Conservation (phyloP, 805 yeast species). For the Crinitomyces ghanaensis region DNA sequence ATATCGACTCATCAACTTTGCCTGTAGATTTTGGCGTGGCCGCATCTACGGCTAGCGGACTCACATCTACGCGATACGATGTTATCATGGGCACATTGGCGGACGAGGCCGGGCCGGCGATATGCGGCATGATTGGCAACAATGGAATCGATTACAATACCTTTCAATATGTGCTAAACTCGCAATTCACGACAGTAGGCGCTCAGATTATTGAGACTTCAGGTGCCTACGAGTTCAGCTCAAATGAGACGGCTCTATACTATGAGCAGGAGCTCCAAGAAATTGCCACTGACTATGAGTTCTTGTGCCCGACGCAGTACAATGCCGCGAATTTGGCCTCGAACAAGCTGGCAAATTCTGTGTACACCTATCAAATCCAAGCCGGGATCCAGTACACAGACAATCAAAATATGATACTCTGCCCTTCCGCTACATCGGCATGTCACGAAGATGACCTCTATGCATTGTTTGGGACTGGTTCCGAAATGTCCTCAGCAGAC, state of each 20-base stretch:
- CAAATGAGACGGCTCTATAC: not conserved
- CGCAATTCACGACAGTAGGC: constrained; percentile 6
- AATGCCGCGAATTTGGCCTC: constrained; percentile 5
- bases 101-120: constrained; percentile 17
- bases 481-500: constrained; percentile 8
- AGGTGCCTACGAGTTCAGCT: constrained; percentile 6
- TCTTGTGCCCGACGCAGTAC: constrained; percentile 18
- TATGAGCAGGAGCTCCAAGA: constrained; percentile 3
- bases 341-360: constrained; percentile 3
- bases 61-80: too few relatives aligned
- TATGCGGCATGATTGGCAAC: constrained; percentile 10
- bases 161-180: constrained; percentile 6
- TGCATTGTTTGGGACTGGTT: constrained; percentile 21
- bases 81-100: constrained; percentile 18
- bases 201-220: constrained; percentile 6
- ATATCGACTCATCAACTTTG: constrained; percentile 15
- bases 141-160: constrained; percentile 2
- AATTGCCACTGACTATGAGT: constrained; percentile 16
- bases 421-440: constrained; percentile 14
- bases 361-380: constrained; percentile 18
- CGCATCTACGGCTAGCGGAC: too few relatives aligned
- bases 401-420: constrained; percentile 11
- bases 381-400: constrained; percentile 19
- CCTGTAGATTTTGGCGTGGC: constrained; percentile 11
- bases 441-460: constrained; percentile 24